Evolutionary conservation across 2,329 filamentous ascomycete genomes (phyloP).

Genomic region (Venturia nashicola): DNA sequence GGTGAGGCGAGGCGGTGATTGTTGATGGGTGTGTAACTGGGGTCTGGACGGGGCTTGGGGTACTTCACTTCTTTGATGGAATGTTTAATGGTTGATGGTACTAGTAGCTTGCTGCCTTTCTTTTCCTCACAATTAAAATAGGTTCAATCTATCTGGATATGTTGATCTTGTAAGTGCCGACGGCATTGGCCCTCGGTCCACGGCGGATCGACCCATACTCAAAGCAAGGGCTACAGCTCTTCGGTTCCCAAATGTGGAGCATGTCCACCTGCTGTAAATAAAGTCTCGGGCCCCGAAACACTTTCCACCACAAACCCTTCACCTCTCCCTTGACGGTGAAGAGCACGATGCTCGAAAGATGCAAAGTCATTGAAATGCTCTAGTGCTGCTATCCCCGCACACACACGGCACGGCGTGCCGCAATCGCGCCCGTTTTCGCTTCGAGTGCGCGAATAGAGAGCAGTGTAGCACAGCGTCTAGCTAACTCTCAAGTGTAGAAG

Average conservation of each 20-base stretch:
- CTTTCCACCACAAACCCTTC: too few relatives aligned
- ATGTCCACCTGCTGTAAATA: neutral
- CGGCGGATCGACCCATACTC: neutral
- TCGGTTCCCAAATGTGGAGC: too few relatives aligned
- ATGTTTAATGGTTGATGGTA: neutral
- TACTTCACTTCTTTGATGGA: neutral
- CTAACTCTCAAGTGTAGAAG: too few relatives aligned
- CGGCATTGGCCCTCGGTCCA: neutral
- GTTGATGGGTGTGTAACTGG: neutral
- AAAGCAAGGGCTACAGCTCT: neutral
- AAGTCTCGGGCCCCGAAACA: neutral
- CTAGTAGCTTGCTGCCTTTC: neutral
- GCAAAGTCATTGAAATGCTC: too few relatives aligned
- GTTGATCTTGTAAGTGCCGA: too few relatives aligned
- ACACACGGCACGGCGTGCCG: too few relatives aligned
- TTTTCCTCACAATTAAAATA: neutral
- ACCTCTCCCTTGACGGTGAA: too few relatives aligned
- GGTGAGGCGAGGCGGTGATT: neutral
- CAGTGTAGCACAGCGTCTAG: too few relatives aligned
- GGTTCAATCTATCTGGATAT: neutral
- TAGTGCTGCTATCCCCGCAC: too few relatives aligned
- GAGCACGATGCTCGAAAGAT: too few relatives aligned
- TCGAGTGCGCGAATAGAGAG: too few relatives aligned
- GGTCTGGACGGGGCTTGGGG: neutral
- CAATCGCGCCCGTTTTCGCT: too few relatives aligned